A percentile compares a stretch with the other conserved stretches of the same genome.
phyloP scores from a whole-genome alignment of 192 early-diverging fungal genomes.

The Haplosporangium gracile region DNA sequence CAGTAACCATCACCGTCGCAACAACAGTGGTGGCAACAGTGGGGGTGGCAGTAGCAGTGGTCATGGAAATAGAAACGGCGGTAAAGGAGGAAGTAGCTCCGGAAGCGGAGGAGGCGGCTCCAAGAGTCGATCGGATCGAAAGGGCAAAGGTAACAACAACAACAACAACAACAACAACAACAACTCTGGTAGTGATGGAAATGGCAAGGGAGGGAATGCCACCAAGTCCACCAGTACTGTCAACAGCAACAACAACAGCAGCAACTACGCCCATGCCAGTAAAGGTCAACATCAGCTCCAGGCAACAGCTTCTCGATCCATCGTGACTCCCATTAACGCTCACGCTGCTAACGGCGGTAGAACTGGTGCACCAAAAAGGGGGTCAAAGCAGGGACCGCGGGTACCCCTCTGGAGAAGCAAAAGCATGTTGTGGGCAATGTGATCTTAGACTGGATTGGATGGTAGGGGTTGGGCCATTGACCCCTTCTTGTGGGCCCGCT shows the following conservation, averaged over 20 bases:
- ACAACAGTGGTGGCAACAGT: background rate
- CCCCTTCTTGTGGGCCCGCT: background rate
- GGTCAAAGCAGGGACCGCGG: background rate
- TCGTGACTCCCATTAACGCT: background rate
- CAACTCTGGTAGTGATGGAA: background rate
- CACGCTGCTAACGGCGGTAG: background rate
- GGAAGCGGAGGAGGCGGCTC: background rate
- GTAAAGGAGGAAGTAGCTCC: background rate
- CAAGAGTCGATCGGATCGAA: conserved; percentile 27
- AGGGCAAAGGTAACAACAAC: conserved; percentile 36
- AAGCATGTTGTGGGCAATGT: background rate
- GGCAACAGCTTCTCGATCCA: background rate
- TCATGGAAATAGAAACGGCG: background rate
- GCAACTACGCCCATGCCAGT: background rate
- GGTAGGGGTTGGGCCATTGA: background rate
- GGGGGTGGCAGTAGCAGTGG: background rate
- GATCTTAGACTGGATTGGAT: background rate
- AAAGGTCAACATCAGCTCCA: background rate
- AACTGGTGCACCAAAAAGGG: background rate
- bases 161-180: background rate
- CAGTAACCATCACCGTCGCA: background rate
- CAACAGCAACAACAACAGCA: conserved; percentile 4
- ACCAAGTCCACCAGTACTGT: background rate
- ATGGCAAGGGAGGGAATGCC: background rate
- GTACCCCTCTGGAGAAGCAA: background rate